Evolutionary conservation across 805 yeast genomes (phyloP).

Genomic region (Kazachstania bromeliacearum): DNA sequence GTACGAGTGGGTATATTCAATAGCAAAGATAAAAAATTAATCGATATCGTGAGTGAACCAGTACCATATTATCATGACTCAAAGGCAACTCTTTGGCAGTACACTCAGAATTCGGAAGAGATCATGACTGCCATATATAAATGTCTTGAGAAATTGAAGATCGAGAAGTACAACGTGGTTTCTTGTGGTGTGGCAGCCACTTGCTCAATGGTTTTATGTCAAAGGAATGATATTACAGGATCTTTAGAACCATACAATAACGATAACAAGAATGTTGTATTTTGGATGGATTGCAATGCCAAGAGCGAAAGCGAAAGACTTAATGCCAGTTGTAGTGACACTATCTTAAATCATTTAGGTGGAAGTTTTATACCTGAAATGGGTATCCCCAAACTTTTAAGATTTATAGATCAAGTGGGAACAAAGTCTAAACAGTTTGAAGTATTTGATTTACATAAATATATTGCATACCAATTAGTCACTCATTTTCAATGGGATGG

Average conservation of each 20-base stretch:
- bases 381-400: constrained; percentile 45
- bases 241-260: constrained; percentile 12
- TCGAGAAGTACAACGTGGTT: constrained; percentile 4
- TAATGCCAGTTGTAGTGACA: constrained; percentile 18
- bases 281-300: constrained; percentile 54
- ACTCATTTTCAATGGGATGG: constrained; percentile 11
- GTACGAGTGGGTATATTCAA: constrained; percentile 34
- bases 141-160: constrained; percentile 15
- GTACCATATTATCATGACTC: constrained; percentile 19
- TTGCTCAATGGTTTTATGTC: constrained; percentile 46
- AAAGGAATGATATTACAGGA: constrained; percentile 8
- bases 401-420: constrained; percentile 26
- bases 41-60: constrained; percentile 8
- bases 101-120: constrained; percentile 36
- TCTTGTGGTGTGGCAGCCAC: constrained; percentile 44
- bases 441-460: constrained; percentile 47
- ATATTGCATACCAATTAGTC: constrained; percentile 25
- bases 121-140: constrained; percentile 29
- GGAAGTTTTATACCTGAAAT: constrained; percentile 45
- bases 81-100: constrained; percentile 17
- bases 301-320: constrained; percentile 27
- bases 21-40: constrained; percentile 11
- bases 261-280: constrained; percentile 39
- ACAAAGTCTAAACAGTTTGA: constrained; percentile 14
- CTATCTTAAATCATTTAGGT: constrained; percentile 28